A percentile compares a stretch with the other conserved stretches of the same genome.
These are phyloP conservation scores for Colletotrichum viniferum DNA, from an alignment of 2,329 filamentous ascomycete genomes.

Conservation along the genomic window DNA sequence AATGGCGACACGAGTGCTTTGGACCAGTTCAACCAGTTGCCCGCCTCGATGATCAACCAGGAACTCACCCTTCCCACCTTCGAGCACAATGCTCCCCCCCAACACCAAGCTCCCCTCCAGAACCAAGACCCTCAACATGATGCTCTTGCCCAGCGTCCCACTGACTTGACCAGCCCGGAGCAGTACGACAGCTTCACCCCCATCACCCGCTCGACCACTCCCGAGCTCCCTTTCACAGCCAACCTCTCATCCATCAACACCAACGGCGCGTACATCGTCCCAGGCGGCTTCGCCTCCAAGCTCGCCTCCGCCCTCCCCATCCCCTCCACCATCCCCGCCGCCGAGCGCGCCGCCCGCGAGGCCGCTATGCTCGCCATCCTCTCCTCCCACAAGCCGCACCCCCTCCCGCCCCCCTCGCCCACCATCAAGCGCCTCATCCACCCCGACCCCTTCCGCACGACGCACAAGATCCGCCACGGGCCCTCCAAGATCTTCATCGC, in stretches of 20 bases:
- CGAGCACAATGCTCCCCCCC: neutral
- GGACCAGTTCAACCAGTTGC: neutral
- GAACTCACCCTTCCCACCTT: neutral
- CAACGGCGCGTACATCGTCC: neutral
- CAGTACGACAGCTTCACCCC: neutral
- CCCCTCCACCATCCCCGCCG: conserved; percentile 11
- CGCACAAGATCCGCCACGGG: neutral
- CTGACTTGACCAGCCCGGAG: neutral
- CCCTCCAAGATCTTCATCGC: neutral
- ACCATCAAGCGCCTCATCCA: neutral
- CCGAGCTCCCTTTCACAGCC: neutral
- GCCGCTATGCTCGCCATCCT: conserved; percentile 27
- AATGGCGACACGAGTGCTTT: neutral
- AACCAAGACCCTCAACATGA: neutral
- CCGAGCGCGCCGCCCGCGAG: conserved; percentile 24
- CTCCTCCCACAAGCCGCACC: conserved; percentile 24
- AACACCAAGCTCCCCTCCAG: neutral
- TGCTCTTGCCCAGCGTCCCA: accelerated
- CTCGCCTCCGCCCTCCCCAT: conserved; percentile 26
- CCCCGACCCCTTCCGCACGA: neutral
- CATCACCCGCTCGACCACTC: neutral
- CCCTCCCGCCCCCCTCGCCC: conserved; percentile 31
- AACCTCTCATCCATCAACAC: neutral
- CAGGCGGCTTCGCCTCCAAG: conserved; percentile 14
- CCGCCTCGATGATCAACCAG: neutral